Evolutionary conservation across 768 basidiomycete genomes (phyloP).

Genomic region (Phylloporus sp.): DNA sequence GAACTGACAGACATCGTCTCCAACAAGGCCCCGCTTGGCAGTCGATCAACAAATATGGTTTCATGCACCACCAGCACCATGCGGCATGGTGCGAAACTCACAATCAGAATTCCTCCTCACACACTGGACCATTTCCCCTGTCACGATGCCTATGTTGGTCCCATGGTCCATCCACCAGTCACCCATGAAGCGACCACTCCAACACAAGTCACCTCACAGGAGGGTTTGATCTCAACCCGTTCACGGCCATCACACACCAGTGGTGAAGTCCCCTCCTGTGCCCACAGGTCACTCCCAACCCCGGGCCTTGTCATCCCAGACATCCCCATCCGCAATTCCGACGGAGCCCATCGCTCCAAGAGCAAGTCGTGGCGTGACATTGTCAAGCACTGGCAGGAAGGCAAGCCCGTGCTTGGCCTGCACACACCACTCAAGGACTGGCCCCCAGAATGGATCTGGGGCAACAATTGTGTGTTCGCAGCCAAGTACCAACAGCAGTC

Average conservation of each 20-base stretch:
- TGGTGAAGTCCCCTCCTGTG: not conserved
- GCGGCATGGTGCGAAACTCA: no score
- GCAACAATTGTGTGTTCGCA: not conserved
- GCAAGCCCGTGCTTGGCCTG: not conserved
- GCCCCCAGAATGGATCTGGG: not conserved
- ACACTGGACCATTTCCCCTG: no score
- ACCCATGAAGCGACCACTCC: no score
- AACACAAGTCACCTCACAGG: no score
- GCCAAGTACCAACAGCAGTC: conserved; percentile 1
- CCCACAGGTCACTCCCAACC: not conserved
- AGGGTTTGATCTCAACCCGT: no score
- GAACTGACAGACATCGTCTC: no score
- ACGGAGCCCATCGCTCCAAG: not conserved
- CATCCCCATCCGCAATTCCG: not conserved
- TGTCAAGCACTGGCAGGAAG: not conserved
- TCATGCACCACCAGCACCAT: no score
- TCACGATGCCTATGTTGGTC: no score
- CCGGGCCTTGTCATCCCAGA: not conserved
- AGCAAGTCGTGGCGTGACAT: not conserved
- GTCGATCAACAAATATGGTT: no score
- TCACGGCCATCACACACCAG: not conserved
- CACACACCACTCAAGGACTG: conserved; percentile 5
- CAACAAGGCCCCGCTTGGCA: no score
- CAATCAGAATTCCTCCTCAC: no score
- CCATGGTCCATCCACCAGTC: no score